A percentile compares a stretch with the other conserved stretches of the same genome.
phyloP scores from a whole-genome alignment of 176 grass and related monocot genomes.

The Neostapfia colusana region DNA sequence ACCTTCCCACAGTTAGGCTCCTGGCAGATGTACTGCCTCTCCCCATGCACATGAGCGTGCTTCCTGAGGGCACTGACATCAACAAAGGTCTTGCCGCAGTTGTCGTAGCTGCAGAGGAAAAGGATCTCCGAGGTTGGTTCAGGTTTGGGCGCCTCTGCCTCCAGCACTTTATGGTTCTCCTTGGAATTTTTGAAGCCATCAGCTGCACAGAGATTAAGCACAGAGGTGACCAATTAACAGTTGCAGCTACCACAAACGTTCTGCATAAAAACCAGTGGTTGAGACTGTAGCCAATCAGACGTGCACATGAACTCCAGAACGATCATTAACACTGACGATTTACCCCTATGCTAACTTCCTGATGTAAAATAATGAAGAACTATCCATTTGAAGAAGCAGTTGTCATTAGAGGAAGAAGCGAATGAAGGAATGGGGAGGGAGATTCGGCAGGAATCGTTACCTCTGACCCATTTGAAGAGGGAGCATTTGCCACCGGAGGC shows the following conservation, averaged over 20 bases:
- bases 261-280: background rate
- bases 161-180: conserved; percentile 29
- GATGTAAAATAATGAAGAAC: background rate
- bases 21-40: conserved; percentile 68
- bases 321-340: background rate
- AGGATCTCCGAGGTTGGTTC: conserved; percentile 71
- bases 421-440: background rate
- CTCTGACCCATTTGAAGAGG: conserved; percentile 86
- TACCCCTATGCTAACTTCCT: background rate
- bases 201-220: conserved; percentile 38
- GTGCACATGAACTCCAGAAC: too few species aligned
- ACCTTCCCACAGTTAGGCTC: conserved; percentile 83
- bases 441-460: conserved; percentile 31
- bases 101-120: conserved; percentile 83
- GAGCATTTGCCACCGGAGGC: conserved; percentile 57
- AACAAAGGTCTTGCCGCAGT: conserved; percentile 71
- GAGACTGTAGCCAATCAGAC: background rate
- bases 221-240: background rate
- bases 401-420: background rate
- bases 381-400: background rate
- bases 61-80: conserved; percentile 66
- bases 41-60: conserved; percentile 66
- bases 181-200: conserved; percentile 50
- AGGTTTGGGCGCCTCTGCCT: conserved; percentile 48
- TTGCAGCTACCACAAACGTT: background rate